Percentiles rank a stretch among this genome's conserved stretches.
These are phyloP conservation scores for Mycena sp. DNA, from an alignment of 1,284 basidiomycete species.

Conservation along the genomic window DNA sequence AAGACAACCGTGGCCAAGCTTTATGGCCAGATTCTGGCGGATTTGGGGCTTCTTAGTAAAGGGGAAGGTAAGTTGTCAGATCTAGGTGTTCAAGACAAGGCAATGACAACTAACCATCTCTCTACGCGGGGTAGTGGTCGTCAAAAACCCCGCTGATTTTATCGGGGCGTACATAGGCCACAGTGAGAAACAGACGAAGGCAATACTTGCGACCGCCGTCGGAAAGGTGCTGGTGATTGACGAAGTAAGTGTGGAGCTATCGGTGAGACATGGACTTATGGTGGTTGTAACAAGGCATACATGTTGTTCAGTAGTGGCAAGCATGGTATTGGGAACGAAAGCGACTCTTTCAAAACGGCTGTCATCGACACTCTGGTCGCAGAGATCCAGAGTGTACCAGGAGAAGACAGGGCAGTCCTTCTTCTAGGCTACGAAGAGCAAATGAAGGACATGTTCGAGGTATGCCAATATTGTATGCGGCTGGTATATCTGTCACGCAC, in stretches of 20 bases:
- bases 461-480: constrained; percentile 39
- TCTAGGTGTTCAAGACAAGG: too few relatives aligned
- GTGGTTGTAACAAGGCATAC: constrained; percentile 59
- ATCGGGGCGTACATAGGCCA: constrained; percentile 65
- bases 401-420: constrained; percentile 74
- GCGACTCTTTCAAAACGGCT: constrained; percentile 66
- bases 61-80: constrained; percentile 79
- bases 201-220: constrained; percentile 60
- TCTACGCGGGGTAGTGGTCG: constrained; percentile 59
- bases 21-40: constrained; percentile 68
- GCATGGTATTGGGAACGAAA: constrained; percentile 33
- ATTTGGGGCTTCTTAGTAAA: constrained; percentile 68
- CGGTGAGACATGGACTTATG: background rate
- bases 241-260: constrained; percentile 55
- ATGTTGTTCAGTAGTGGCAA: constrained; percentile 62
- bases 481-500: constrained; percentile 1
- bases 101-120: too few relatives aligned
- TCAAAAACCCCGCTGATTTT: constrained; percentile 75
- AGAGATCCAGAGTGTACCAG: constrained; percentile 71
- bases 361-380: constrained; percentile 80
- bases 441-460: constrained; percentile 78
- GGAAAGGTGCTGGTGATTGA: constrained; percentile 77
- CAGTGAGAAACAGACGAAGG: constrained; percentile 68
- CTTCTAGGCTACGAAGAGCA: constrained; percentile 70
- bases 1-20: constrained; percentile 74